Percentiles rank a stretch among this genome's conserved stretches.
Evolutionary conservation across 2,329 filamentous ascomycete genomes (phyloP).

Genomic region (Pseudogymnoascus sp.): DNA sequence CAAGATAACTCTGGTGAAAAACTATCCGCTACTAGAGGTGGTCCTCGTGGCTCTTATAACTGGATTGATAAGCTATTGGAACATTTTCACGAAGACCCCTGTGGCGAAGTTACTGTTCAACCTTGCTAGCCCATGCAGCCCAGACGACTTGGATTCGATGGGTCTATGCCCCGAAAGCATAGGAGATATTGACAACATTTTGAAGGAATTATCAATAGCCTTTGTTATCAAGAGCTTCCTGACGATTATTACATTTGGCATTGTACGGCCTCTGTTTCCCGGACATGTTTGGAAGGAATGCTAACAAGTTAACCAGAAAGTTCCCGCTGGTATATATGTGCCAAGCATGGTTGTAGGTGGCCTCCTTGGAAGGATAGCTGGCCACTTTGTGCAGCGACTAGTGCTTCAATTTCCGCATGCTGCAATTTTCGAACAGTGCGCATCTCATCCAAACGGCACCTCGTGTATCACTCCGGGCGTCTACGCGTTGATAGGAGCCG

Average conservation of each 20-base stretch:
- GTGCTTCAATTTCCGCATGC: constrained; percentile 68
- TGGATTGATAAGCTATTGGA: constrained; percentile 87
- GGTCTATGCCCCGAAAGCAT: constrained; percentile 68
- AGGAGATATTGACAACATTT: constrained; percentile 71
- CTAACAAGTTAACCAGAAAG: constrained; percentile 49
- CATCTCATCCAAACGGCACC: constrained; percentile 57
- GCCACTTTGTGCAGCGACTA: constrained; percentile 75
- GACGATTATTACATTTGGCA: constrained; percentile 87
- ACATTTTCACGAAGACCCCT: constrained; percentile 77
- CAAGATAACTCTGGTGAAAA: constrained; percentile 71
- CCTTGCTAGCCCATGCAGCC: constrained; percentile 78
- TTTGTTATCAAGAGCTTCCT: constrained; percentile 86
- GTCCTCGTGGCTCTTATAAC: constrained; percentile 79
- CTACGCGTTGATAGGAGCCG: constrained; percentile 89
- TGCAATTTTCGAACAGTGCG: constrained; percentile 68
- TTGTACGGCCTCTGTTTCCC: constrained; percentile 42
- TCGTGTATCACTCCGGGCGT: constrained; percentile 94
- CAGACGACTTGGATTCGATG: constrained; percentile 55
- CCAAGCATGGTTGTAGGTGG: constrained; percentile 98
- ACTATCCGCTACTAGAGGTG: constrained; percentile 79
- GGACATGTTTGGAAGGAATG: background rate
- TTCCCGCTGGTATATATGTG: constrained; percentile 94
- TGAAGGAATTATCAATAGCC: constrained; percentile 64
- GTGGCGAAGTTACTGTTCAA: constrained; percentile 89
- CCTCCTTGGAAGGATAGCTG: constrained; percentile 79